These are phyloP conservation scores for Coniochaeta ligniaria DNA, from an alignment of 2,329 filamentous ascomycete species.

Conservation along the genomic window DNA sequence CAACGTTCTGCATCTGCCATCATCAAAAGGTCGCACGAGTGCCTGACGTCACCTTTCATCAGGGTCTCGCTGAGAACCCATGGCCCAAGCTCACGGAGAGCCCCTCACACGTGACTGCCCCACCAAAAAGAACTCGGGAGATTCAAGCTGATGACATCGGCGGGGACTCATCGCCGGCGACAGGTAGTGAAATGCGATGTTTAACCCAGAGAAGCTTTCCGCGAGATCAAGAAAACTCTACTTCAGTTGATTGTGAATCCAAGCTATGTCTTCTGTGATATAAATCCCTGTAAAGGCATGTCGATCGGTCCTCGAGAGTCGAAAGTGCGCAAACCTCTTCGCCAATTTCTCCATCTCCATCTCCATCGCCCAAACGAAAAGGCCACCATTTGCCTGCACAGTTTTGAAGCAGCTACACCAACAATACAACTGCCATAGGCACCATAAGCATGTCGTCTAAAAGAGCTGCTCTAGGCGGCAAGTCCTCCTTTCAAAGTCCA, in stretches of 20 bases:
- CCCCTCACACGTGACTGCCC: not conserved
- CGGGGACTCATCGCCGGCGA: not conserved
- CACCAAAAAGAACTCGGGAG: not conserved
- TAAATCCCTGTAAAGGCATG: no score
- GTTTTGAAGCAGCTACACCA: not conserved
- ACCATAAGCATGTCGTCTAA: not conserved
- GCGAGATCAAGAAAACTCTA: not conserved
- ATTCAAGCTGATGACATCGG: not conserved
- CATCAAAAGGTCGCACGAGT: no score
- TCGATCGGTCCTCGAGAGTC: no score
- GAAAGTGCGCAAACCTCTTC: no score
- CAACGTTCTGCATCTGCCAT: no score
- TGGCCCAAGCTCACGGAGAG: not conserved
- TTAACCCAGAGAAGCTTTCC: not conserved
- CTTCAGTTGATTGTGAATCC: no score
- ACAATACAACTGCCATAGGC: not conserved
- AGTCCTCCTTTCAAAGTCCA: slow-evolving; percentile 10
- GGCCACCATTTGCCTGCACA: no score
- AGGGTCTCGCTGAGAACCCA: not conserved
- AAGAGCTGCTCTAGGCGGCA: slow-evolving; percentile 1
- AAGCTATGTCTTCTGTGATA: no score
- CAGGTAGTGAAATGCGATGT: not conserved
- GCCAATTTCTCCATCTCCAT: no score
- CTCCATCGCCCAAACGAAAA: no score
- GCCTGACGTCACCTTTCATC: not conserved